Percentiles rank a stretch among this genome's conserved stretches.
phyloP scores from a whole-genome alignment of 371 early-diverging fungal genomes.

The Capillidium heterosporum region DNA sequence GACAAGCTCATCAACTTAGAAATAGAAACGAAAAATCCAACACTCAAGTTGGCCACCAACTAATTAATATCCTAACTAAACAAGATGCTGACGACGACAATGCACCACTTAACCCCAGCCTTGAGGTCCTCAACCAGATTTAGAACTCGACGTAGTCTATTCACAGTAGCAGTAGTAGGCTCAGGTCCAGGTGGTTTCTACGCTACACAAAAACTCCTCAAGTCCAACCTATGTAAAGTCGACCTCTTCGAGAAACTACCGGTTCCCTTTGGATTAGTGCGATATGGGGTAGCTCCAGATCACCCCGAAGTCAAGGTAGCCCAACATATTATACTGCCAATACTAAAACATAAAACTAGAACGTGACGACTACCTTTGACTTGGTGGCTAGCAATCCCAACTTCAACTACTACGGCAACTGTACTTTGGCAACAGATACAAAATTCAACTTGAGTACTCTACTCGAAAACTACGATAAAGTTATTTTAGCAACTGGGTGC shows the following conservation, averaged over 20 bases:
- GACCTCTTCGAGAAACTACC: conserved; percentile 82
- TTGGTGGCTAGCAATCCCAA: conserved; percentile 46
- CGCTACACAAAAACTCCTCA: conserved; percentile 60
- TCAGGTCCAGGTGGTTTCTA: conserved; percentile 91
- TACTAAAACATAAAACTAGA: not conserved
- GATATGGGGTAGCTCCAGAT: conserved; percentile 97
- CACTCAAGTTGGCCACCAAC: too few species aligned
- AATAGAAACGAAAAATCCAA: too few species aligned
- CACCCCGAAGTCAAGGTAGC: conserved; percentile 83
- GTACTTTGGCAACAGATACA: conserved; percentile 32
- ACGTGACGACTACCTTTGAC: conserved; percentile 46
- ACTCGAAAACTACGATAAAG: conserved; percentile 44
- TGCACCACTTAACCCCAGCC: too few species aligned
- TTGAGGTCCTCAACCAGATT: too few species aligned
- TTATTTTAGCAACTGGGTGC: conserved; percentile 81
- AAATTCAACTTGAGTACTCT: conserved; percentile 38
- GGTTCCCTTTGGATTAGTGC: conserved; percentile 80
- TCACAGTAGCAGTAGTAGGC: conserved; percentile 56
- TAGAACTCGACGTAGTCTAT: conserved; percentile 10
- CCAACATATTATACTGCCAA: not conserved
- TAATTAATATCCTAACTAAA: too few species aligned
- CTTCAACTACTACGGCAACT: conserved; percentile 70
- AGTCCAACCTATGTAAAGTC: conserved; percentile 19
- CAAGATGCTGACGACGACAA: too few species aligned
- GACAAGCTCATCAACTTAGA: too few species aligned